A percentile compares a stretch with the other conserved stretches of the same genome.
Evolutionary conservation across 139 green algal genomes (phyloP).

Genomic region (Desmodesmus armatus): DNA sequence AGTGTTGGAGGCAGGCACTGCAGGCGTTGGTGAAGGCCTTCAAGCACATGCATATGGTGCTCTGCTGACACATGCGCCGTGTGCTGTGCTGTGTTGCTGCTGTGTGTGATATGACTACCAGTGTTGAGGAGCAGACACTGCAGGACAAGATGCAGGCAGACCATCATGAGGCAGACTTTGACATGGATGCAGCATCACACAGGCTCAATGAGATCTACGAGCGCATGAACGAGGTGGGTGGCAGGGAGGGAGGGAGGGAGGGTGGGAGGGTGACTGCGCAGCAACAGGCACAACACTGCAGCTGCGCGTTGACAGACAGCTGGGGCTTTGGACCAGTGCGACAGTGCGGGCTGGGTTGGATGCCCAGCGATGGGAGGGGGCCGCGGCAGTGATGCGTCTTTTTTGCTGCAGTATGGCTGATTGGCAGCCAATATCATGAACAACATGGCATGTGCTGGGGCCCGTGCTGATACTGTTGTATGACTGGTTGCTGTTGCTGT

Average conservation of each 20-base stretch:
- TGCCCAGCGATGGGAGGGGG: too few species aligned
- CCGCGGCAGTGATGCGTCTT: too few species aligned
- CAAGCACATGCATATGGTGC: neutral
- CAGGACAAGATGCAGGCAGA: slow-evolving; percentile 37
- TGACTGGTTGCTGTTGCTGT: neutral
- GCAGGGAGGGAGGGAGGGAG: neutral
- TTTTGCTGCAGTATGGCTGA: too few species aligned
- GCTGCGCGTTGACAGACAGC: neutral
- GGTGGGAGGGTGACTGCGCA: neutral
- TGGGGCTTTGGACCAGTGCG: too few species aligned
- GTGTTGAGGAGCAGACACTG: slow-evolving; percentile 42
- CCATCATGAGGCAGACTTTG: slow-evolving; percentile 46
- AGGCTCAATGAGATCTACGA: slow-evolving; percentile 96
- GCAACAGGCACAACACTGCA: neutral
- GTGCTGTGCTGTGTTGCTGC: neutral
- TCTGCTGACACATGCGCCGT: neutral
- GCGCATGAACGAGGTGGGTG: slow-evolving; percentile 70
- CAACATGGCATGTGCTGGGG: too few species aligned
- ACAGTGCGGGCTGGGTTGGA: too few species aligned
- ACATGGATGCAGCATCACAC: slow-evolving; percentile 56
- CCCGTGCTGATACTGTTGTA: too few species aligned
- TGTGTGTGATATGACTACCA: neutral
- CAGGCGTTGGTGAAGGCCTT: neutral
- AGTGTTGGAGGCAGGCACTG: neutral
- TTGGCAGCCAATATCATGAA: too few species aligned